Conservation (phyloP, 164 flowering plant genomes). For the Nymphaea thermarum region DNA sequence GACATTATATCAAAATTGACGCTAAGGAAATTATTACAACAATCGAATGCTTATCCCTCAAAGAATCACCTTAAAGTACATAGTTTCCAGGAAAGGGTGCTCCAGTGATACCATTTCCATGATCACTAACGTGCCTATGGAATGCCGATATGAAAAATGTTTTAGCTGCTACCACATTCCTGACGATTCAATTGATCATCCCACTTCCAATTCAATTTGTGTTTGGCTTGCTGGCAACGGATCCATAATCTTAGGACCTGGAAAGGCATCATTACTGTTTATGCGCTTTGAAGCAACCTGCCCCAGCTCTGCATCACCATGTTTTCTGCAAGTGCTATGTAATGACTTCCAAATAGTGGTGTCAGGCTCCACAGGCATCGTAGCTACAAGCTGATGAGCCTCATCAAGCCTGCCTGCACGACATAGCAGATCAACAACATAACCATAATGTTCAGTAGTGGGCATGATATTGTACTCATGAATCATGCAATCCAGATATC, state of each 20-base stretch:
- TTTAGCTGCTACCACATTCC: too few relatives aligned
- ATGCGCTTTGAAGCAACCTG: background rate
- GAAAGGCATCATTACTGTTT: background rate
- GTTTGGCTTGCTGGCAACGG: background rate
- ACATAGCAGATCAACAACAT: conserved; percentile 28
- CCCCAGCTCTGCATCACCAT: background rate
- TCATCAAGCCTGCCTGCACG: background rate
- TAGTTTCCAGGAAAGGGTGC: too few relatives aligned
- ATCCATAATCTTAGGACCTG: background rate
- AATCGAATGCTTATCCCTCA: too few relatives aligned
- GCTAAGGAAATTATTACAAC: too few relatives aligned
- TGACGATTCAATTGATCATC: background rate
- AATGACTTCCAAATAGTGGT: background rate
- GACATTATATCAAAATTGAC: too few relatives aligned
- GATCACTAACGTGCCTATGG: too few relatives aligned
- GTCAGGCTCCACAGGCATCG: background rate
- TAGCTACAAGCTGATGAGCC: background rate
- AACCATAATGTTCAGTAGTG: conserved; percentile 28
- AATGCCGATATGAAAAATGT: too few relatives aligned
- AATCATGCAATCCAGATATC: conserved; percentile 32
- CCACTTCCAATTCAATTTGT: background rate
- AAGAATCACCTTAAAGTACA: too few relatives aligned
- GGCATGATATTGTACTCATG: conserved; percentile 35
- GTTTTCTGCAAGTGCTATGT: background rate
- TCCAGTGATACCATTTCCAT: too few relatives aligned